These are phyloP conservation scores for Exutisphaerella laricina DNA, from an alignment of 2,329 filamentous ascomycete species.

Conservation along the genomic window DNA sequence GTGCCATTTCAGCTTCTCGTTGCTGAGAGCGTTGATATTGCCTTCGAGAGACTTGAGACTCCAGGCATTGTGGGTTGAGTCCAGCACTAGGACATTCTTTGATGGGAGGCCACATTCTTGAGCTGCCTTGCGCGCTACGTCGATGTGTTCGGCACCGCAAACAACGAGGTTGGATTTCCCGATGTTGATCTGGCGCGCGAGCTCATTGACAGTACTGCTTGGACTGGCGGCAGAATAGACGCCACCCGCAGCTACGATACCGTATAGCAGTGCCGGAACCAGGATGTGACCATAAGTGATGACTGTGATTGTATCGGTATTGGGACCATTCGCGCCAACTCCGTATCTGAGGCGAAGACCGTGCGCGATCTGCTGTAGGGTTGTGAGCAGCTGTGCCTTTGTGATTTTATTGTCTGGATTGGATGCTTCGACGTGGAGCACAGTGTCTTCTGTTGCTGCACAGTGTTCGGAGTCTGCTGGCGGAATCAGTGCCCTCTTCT, in stretches of 20 bases:
- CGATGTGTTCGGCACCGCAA: conserved; percentile 46
- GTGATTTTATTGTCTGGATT: conserved; percentile 51
- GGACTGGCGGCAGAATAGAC: conserved; percentile 54
- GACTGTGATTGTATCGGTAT: conserved; percentile 51
- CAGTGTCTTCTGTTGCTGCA: conserved; percentile 43
- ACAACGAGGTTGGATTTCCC: conserved; percentile 41
- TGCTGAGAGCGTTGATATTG: conserved; percentile 31
- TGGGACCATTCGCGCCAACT: conserved; percentile 47
- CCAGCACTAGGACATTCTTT: conserved; percentile 48
- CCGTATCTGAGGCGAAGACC: conserved; percentile 51
- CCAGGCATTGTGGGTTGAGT: conserved; percentile 35
- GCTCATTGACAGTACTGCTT: conserved; percentile 46
- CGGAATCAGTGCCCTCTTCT: too few species aligned
- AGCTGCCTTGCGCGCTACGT: conserved; percentile 46
- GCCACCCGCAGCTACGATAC: conserved; percentile 54
- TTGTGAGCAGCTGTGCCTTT: conserved; percentile 45
- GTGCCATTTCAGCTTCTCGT: conserved; percentile 47
- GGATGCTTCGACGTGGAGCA: conserved; percentile 54
- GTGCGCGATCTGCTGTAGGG: conserved; percentile 51
- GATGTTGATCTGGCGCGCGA: conserved; percentile 45
- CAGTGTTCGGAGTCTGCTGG: conserved; percentile 27
- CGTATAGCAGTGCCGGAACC: conserved; percentile 51
- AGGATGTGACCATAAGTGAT: conserved; percentile 54
- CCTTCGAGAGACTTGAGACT: conserved; percentile 33
- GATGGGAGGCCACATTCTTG: conserved; percentile 44